A percentile compares a stretch with the other conserved stretches of the same genome.
Conservation (phyloP, 345 rosid genomes). For the Populus deltoides region DNA sequence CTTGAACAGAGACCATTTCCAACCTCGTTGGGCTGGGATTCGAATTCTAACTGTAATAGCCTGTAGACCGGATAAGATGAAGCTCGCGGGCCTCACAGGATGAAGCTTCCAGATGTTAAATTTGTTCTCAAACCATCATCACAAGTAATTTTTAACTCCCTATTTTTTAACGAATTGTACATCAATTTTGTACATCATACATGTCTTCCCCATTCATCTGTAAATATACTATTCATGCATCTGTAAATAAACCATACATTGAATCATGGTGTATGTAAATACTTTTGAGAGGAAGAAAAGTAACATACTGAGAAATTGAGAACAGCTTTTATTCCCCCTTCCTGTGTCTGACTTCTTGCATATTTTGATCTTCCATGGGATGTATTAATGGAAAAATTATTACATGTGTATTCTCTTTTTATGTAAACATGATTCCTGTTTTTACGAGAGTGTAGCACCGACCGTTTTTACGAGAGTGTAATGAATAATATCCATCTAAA, state of each 20-base stretch:
- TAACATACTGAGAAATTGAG: background rate
- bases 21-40: background rate
- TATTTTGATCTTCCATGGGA: background rate
- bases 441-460: too few species aligned
- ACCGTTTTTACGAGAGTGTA: too few species aligned
- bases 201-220: background rate
- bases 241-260: slow-evolving; percentile 2
- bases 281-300: background rate
- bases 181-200: background rate
- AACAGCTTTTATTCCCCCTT: too few species aligned
- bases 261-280: slow-evolving; percentile 5
- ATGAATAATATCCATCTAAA: too few species aligned
- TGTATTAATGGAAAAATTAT: background rate
- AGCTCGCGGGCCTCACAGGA: background rate
- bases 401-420: too few species aligned
- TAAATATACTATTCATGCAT: background rate
- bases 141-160: background rate
- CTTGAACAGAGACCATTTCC: background rate
- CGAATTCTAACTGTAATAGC: background rate
- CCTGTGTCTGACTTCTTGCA: background rate
- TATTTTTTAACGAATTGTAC: background rate
- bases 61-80: background rate
- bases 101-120: background rate
- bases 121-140: background rate
- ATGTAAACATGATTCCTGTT: too few species aligned